Conservation (phyloP, 202 grass and related monocot species). For the Schoenoplectus tabernaemontani region DNA sequence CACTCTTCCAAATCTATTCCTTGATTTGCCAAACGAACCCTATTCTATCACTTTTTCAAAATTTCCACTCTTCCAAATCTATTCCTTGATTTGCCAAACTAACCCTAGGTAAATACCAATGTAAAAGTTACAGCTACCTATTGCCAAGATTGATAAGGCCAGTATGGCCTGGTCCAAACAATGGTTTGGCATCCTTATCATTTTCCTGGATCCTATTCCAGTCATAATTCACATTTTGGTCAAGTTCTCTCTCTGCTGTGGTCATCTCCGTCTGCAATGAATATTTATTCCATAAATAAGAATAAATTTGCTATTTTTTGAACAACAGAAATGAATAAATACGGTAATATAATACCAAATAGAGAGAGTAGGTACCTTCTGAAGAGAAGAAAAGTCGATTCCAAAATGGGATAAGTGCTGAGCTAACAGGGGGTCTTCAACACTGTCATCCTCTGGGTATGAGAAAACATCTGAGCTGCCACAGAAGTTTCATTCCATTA, state of each 20-base stretch:
- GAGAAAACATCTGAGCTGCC: constrained; percentile 99
- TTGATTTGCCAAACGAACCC: no score
- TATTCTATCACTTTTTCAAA: no score
- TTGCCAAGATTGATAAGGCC: constrained; percentile 92
- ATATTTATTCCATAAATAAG: constrained; percentile 3
- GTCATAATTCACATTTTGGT: constrained; percentile 93
- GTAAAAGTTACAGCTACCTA: constrained; percentile 43
- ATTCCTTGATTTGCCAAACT: no score
- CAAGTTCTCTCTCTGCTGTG: constrained; percentile 97
- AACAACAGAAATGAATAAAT: neutral
- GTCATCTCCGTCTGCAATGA: constrained; percentile 92
- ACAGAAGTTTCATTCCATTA: constrained; percentile 37
- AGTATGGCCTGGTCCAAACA: constrained; percentile 93
- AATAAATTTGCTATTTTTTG: neutral
- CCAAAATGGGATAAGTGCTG: constrained; percentile 92
- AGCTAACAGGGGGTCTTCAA: constrained; percentile 94
- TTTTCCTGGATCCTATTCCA: constrained; percentile 99
- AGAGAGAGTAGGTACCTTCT: constrained; percentile 54
- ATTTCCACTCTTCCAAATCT: neutral
- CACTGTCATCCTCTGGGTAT: constrained; percentile 90
- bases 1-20: no score
- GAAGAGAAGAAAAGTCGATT: constrained; percentile 95
- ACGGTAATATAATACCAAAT: neutral
- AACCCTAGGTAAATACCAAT: neutral
- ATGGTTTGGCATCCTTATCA: constrained; percentile 63